Percentiles rank a stretch among this genome's conserved stretches.
Evolutionary conservation across 2,329 filamentous ascomycete species (phyloP).

Genomic region (Dendrostoma leiphaemia): DNA sequence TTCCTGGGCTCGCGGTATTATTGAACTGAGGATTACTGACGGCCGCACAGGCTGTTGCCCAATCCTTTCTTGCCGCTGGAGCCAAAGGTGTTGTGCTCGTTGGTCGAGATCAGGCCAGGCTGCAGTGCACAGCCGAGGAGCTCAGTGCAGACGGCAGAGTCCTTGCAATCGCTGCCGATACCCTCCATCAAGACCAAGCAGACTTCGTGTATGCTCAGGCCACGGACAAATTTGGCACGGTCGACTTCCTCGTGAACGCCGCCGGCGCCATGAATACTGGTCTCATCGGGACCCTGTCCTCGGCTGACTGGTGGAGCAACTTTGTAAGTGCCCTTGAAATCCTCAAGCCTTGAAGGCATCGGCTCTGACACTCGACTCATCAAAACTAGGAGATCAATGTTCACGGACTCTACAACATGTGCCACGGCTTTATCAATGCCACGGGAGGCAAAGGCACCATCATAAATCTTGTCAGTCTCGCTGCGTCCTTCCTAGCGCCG

Average conservation of each 20-base stretch:
- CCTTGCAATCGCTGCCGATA: neutral
- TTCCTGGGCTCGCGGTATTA: neutral
- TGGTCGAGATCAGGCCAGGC: conserved; percentile 22
- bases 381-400: conserved; percentile 25
- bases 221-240: conserved; percentile 21
- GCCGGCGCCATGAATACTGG: conserved; percentile 19
- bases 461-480: conserved; percentile 25
- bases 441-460: conserved; percentile 23
- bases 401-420: conserved; percentile 24
- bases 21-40: neutral
- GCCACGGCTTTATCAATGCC: conserved; percentile 24
- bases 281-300: conserved; percentile 16
- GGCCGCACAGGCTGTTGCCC: conserved; percentile 21
- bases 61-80: conserved; percentile 24
- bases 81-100: conserved; percentile 30
- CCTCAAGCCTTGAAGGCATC: neutral
- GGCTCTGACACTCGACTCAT: neutral
- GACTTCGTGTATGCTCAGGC: conserved; percentile 20
- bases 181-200: neutral
- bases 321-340: neutral
- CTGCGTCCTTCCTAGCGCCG: conserved; percentile 21
- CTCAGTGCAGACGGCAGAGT: neutral
- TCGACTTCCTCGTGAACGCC: conserved; percentile 26
- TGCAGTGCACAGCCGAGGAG: conserved; percentile 1
- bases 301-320: conserved; percentile 22